Percentiles rank a stretch among this genome's conserved stretches.
phyloP scores from a whole-genome alignment of 768 basidiomycete genomes.

The Fomitopsis pulvina region DNA sequence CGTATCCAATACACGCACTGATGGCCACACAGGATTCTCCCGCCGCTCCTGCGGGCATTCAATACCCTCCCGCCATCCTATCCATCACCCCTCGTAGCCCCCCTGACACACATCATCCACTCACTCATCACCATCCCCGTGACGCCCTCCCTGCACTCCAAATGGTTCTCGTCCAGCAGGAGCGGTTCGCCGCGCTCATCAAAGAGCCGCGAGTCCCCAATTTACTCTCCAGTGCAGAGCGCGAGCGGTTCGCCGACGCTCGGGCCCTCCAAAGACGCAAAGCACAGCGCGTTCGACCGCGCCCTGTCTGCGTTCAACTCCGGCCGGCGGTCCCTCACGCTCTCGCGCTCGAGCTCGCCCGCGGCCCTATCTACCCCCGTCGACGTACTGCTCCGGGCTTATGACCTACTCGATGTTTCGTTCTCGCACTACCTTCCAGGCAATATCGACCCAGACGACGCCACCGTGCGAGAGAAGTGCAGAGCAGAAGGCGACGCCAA shows the following conservation, averaged over 20 bases:
- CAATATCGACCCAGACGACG: slow-evolving; percentile 55
- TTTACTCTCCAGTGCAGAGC: slow-evolving; percentile 32
- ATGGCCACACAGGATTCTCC: slow-evolving; percentile 46
- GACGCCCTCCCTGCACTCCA: slow-evolving; percentile 40
- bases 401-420: slow-evolving; percentile 58
- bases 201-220: slow-evolving; percentile 21
- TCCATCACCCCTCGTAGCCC: slow-evolving; percentile 58
- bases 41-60: slow-evolving; percentile 66
- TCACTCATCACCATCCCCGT: slow-evolving; percentile 76
- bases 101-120: slow-evolving; percentile 77
- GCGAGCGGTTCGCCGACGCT: slow-evolving; percentile 15
- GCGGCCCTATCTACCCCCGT: slow-evolving; percentile 32
- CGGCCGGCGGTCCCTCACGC: slow-evolving; percentile 37
- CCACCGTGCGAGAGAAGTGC: slow-evolving; percentile 45
- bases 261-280: slow-evolving; percentile 20
- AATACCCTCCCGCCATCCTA: slow-evolving; percentile 55
- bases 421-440: slow-evolving; percentile 63
- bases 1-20: background rate
- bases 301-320: slow-evolving; percentile 49
- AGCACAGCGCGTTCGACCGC: slow-evolving; percentile 39
- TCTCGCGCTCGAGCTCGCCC: slow-evolving; percentile 34
- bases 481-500: slow-evolving; percentile 46
- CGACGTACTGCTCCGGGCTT: slow-evolving; percentile 59
- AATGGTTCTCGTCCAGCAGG: slow-evolving; percentile 52
- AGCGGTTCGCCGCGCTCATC: slow-evolving; percentile 27